Evolutionary conservation across 2,329 filamentous ascomycete species (phyloP).

Genomic region (Cordyceps javanica): DNA sequence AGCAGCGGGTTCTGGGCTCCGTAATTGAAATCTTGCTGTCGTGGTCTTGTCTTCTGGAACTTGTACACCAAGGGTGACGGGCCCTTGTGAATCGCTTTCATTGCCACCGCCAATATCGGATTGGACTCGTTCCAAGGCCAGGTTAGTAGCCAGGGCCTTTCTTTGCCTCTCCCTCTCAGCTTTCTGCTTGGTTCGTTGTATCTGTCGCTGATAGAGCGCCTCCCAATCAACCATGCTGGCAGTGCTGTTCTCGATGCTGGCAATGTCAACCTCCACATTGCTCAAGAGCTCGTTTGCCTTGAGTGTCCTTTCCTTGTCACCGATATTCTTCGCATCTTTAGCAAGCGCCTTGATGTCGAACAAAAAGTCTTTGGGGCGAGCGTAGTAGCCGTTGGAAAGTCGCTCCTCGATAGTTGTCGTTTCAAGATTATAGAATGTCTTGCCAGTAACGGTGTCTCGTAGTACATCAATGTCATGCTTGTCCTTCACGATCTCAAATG

Average conservation of each 20-base stretch:
- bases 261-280: conserved; percentile 92
- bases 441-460: conserved; percentile 66
- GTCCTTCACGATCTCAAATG: conserved; percentile 75
- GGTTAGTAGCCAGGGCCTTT: conserved; percentile 51
- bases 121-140: conserved; percentile 36
- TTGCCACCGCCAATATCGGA: conserved; percentile 46
- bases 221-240: conserved; percentile 67
- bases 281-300: conserved; percentile 87
- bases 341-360: conserved; percentile 79
- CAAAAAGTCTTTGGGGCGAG: conserved; percentile 81
- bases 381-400: conserved; percentile 95
- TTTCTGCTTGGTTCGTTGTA: conserved; percentile 54
- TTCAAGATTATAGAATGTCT: conserved; percentile 93
- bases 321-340: conserved; percentile 75
- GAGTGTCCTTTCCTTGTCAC: conserved; percentile 75
- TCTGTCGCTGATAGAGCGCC: conserved; percentile 67
- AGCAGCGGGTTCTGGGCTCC: conserved; percentile 39
- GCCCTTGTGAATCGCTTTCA: conserved; percentile 48
- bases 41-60: conserved; percentile 47
- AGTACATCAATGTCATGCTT: conserved; percentile 72
- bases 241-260: conserved; percentile 64
- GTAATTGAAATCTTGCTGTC: conserved; percentile 48
- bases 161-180: conserved; percentile 59
- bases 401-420: conserved; percentile 90
- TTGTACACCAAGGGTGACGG: conserved; percentile 57